Evolutionary conservation across 768 basidiomycete species (phyloP), one percentile per base, ranked within the genome.

Genomic region (Kwoniella botswanensis): DNA sequence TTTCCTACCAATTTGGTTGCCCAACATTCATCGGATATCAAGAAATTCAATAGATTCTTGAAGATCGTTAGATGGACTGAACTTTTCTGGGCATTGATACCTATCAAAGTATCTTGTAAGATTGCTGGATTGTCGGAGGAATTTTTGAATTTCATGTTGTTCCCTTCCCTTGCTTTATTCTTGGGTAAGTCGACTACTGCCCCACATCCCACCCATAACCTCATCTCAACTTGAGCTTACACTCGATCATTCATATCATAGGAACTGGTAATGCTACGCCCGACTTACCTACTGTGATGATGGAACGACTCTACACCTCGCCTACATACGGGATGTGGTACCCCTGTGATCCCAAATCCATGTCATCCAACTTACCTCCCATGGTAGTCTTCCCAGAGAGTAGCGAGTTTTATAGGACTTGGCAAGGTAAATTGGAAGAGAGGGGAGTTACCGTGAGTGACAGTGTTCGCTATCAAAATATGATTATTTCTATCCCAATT

Each of bases 291-390:
- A 74, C 83, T 5, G 74, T 85, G 71, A 85, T 86, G 82, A 83
- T 86, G 82, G 85, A 86, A 71, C 77, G 85, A 11, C 77, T 86
- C 0, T 85, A 84, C 74, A 86, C 85, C n/a, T 83, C 82, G 0
- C 85, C 85, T 0, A 86, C 84, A 0, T 86, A 85, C 64, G 85
- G 85, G 24, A 85, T 85, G 84, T 85, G 84, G 85, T 85, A 85
- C 70, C 81, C 81, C 0, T 74, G 79, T 60, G 84, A 86, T 73
- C 74, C 77, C 11, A 84, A 84, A 67, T 75, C 74, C 3, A 77
- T 86, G 59, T 81, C 82, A 0, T 79, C 75, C 46, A 84, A 85
- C 73, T 68, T 84, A 4, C 85, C 85, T 2, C 85, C 85, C 1
- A 86, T 86, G 85, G 85, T 86, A 29, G 85, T 85, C 26, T 85